These are phyloP conservation scores for Gnaphalium uliginosum DNA, from an alignment of 129 eudicot genomes.

Conservation along the genomic window DNA sequence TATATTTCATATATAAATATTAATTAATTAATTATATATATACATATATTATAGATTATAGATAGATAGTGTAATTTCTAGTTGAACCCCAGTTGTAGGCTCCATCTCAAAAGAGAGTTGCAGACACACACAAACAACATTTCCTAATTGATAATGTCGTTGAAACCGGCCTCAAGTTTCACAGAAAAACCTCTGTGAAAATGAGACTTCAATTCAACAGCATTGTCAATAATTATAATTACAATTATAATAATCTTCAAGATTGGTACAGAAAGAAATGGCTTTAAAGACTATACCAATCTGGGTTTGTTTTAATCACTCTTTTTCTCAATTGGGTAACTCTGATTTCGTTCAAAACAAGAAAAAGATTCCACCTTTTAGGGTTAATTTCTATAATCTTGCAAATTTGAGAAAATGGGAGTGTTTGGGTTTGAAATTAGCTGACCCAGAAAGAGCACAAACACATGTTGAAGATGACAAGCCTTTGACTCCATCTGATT, in stretches of 20 bases:
- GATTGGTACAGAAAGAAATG: slow-evolving; percentile 42
- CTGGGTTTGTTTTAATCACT: slow-evolving; percentile 38
- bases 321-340: slow-evolving; percentile 40
- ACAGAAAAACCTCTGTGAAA: slow-evolving; percentile 35
- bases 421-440: slow-evolving; percentile 40
- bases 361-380: slow-evolving; percentile 26
- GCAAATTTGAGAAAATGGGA: slow-evolving; percentile 48
- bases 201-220: slow-evolving; percentile 36
- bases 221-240: neutral
- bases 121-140: slow-evolving; percentile 14
- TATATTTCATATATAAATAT: neutral
- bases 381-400: neutral
- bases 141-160: slow-evolving; percentile 34
- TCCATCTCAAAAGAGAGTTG: slow-evolving; percentile 19
- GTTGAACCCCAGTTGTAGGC: slow-evolving; percentile 31
- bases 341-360: slow-evolving; percentile 33
- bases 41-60: too few species aligned
- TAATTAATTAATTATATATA: neutral
- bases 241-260: slow-evolving; percentile 18
- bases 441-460: slow-evolving; percentile 45
- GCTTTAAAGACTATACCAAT: slow-evolving; percentile 55
- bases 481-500: slow-evolving; percentile 43
- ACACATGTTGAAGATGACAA: slow-evolving; percentile 71
- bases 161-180: slow-evolving; percentile 37
- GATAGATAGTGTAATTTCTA: slow-evolving; percentile 15